Base-by-base conservation (phyloP, 2,329 filamentous ascomycete species). In the Akanthomyces uredinophilus region DNA sequence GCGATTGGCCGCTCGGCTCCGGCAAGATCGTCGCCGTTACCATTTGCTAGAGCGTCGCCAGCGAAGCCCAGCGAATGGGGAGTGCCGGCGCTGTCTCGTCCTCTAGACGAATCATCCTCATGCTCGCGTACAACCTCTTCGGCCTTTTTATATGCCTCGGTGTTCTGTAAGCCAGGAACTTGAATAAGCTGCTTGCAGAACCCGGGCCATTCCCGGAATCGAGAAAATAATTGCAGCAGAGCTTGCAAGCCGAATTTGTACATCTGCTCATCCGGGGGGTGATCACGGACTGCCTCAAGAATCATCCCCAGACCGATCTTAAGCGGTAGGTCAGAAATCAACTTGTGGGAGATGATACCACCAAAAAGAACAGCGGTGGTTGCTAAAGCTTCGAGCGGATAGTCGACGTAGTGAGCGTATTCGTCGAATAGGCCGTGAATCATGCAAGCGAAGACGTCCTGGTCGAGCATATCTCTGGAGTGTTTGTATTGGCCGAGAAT, bases 161-260 rank as follows among this genome's bases (percentile, higher is more conserved):
- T 96, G 6, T 89, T 89, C 66, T 90, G 89, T 22, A 99, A 82
- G 46, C 87, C 90, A 0, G 90, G 88, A 44, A 96, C 92, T 65
- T 91, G 88, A 24, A 96, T 77, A 6, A 99, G 83, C 65, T 95
- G 86, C 64, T 89, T 88, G 73, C 94, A 98, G 69, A 97, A 96
- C 2, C 90, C 91, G n/a, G 92, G 92, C 95, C 95, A 99, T 71
- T 99, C 95, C 5, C 87, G 83, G 54, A 99, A 86, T 46, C 95
- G 87, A 44, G 86, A 83, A 61, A 92, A 87, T 60, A 98, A 84
- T 73, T 98, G 92, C 72, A 97, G 88, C 64, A 99, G 83, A 18
- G 95, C 95, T 73, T 99, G 95, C 14, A 99, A 83, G 13, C 96
- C 95, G 72, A 99, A 99, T 70, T 97, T 96, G 79, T 95, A 98